Evolutionary conservation across 1,139 yeast species (phyloP).

Genomic region (Pichia sp.): DNA sequence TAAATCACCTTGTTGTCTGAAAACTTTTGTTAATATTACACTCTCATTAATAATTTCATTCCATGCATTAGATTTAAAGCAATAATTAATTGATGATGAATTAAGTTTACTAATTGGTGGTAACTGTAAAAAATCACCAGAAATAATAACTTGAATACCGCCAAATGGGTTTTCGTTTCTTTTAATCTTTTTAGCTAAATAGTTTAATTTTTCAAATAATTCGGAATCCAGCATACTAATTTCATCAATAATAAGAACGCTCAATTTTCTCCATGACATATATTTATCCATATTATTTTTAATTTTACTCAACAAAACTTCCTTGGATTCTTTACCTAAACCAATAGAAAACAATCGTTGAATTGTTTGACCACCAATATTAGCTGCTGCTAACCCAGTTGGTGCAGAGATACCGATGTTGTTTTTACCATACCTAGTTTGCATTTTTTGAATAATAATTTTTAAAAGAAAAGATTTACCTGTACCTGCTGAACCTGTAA

Average conservation of each 20-base stretch:
- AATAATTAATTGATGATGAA: constrained; percentile 33
- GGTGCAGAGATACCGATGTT: constrained; percentile 82
- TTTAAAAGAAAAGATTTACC: constrained; percentile 73
- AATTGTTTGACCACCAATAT: constrained; percentile 76
- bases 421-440: constrained; percentile 36
- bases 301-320: constrained; percentile 39
- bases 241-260: constrained; percentile 71
- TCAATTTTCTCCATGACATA: constrained; percentile 47
- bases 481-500: constrained; percentile 81
- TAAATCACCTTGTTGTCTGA: constrained; percentile 65
- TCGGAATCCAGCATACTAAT: constrained; percentile 74
- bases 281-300: constrained; percentile 35
- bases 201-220: constrained; percentile 58
- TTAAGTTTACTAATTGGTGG: constrained; percentile 62
- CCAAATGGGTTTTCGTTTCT: constrained; percentile 57
- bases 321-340: constrained; percentile 45
- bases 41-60: constrained; percentile 45
- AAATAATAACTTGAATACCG: constrained; percentile 68
- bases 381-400: constrained; percentile 86
- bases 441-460: constrained; percentile 45
- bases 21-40: constrained; percentile 54
- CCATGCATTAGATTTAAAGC: constrained; percentile 60
- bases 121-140: constrained; percentile 82
- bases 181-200: constrained; percentile 49
- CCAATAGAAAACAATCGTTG: constrained; percentile 79